Evolutionary conservation across 805 yeast species (phyloP), one percentile per base, ranked within the genome.

Genomic region (Kluyveromyces lactis): DNA sequence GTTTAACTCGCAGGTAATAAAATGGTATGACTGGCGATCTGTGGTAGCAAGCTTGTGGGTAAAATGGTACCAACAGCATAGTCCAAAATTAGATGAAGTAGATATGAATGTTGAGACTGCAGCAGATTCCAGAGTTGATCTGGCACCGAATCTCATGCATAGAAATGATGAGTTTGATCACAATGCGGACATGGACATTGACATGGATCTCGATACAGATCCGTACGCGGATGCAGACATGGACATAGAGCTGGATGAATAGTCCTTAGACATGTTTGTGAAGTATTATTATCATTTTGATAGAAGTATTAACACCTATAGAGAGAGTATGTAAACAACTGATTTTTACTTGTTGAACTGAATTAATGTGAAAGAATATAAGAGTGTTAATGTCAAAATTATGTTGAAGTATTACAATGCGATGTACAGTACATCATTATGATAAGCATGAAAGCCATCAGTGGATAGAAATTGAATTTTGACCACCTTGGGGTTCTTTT

Each of bases 11-110:
- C 60, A 58, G 31, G 21, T 64, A 11, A 46, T 60, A 6, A 47
- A 41, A 41, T 62, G 64, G 58, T 40, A 36, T 10, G 51, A 56
- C 38, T 43, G 51, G 39, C 32, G 41, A 5, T 21, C 33, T 10
- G 15, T 51, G 4, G 38, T 55, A 1, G 60, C 50, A 34, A 18
- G 41, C 2, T 44, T 42, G 7, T 64, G 68, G 68, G 42, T 50
- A 4, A 35, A 28, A 2, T 64, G 68, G 68, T 49, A 46, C 15
- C 51, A 39, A 26, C 30, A 15, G 16, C 30, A 27, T 6, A 15
- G n/a, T 6, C 7, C 7, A n/a, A n/a, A 6, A 27, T 27, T 11
- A 5, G 12, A 27, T 13, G 39, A 36, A n/a, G 21, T 28, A 21
- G 26, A 38, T 23, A 39, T 42, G 26, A 42, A 38, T 19, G 37